phyloP scores from a whole-genome alignment of 805 yeast genomes.

The Jamesozyma spencerorum region DNA sequence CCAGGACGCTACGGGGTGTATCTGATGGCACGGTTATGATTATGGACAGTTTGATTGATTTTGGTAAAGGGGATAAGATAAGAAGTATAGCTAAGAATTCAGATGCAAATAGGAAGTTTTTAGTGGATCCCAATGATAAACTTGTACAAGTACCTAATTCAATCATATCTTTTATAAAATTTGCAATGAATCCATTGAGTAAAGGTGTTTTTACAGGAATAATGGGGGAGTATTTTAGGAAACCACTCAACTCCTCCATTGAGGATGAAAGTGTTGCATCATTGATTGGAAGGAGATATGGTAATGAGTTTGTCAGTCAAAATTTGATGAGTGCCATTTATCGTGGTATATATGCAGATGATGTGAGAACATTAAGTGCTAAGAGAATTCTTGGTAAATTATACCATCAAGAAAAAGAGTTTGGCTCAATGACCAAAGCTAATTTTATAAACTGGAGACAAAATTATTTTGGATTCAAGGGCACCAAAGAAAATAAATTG shows the following conservation, averaged over 20 bases:
- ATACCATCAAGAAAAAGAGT: constrained; percentile 46
- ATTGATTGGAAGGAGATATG: constrained; percentile 64
- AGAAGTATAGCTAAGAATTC: constrained; percentile 50
- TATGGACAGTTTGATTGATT: constrained; percentile 44
- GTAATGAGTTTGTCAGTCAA: constrained; percentile 34
- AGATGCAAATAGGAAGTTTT: constrained; percentile 62
- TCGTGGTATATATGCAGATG: constrained; percentile 92
- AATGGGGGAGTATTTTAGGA: constrained; percentile 42
- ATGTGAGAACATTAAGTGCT: constrained; percentile 56
- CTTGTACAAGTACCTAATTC: constrained; percentile 49
- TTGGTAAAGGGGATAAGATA: constrained; percentile 43
- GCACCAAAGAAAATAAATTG: constrained; percentile 12
- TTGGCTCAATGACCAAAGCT: constrained; percentile 50
- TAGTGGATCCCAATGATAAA: constrained; percentile 39
- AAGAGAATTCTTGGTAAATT: constrained; percentile 48
- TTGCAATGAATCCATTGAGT: constrained; percentile 36
- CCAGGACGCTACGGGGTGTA: constrained; percentile 78
- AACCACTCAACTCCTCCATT: constrained; percentile 15
- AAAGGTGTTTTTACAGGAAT: constrained; percentile 38
- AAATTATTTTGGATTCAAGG: constrained; percentile 7
- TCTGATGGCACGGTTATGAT: constrained; percentile 69
- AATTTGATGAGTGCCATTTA: constrained; percentile 71
- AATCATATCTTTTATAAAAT: constrained; percentile 28
- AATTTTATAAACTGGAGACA: constrained; percentile 31
- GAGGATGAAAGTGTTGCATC: constrained; percentile 65